Conservation (phyloP, 2,329 filamentous ascomycete species). For the Thelonectria blattea region DNA sequence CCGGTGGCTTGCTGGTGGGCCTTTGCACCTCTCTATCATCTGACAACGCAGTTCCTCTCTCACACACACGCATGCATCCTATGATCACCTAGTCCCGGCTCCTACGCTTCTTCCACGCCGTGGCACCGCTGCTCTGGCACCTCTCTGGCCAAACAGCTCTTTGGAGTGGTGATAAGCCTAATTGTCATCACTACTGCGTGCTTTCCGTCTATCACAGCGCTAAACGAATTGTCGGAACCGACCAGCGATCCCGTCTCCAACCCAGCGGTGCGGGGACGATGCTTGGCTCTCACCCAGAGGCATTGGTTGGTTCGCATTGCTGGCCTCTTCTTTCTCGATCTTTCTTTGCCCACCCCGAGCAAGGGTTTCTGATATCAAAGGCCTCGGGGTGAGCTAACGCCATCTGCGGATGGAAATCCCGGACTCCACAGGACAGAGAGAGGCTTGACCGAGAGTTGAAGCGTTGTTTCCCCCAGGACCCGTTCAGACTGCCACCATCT, state of each 20-base stretch:
- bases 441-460: constrained; percentile 5
- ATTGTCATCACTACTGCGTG: constrained; percentile 30
- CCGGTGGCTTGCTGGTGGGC: neutral
- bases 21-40: constrained; percentile 12
- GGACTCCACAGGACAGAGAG: constrained; percentile 17
- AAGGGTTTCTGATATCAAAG: constrained; percentile 18
- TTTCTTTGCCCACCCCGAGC: constrained; percentile 17
- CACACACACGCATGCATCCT: neutral
- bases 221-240: constrained; percentile 39
- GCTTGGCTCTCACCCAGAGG: neutral
- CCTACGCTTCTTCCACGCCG: constrained; percentile 13
- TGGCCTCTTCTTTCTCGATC: constrained; percentile 28
- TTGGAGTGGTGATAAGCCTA: constrained; percentile 34
- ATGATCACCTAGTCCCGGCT: constrained; percentile 9
- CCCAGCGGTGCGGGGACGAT: constrained; percentile 31
- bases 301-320: constrained; percentile 18
- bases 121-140: constrained; percentile 17
- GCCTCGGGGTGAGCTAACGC: constrained; percentile 1
- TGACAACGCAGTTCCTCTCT: constrained; percentile 9
- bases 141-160: constrained; percentile 24
- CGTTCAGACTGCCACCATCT: constrained; percentile 3
- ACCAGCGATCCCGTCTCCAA: constrained; percentile 32
- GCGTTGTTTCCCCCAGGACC: constrained; percentile 6
- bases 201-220: constrained; percentile 37
- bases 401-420: constrained; percentile 21